Base-by-base conservation (phyloP, 2,329 filamentous ascomycete genomes). In the Colletotrichum cereale region DNA sequence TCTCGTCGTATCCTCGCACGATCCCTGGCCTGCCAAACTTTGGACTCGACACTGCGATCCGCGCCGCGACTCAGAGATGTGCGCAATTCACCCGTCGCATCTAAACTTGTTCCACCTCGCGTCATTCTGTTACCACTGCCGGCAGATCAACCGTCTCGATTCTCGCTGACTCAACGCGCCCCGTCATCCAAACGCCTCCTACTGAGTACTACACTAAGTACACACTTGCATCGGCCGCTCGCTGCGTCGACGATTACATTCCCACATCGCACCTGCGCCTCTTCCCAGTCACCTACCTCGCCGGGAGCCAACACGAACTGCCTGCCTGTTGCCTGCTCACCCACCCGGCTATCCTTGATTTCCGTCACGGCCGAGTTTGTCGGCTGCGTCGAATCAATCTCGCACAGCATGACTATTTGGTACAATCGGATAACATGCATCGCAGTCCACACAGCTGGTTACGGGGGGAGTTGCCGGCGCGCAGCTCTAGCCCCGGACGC, bases 401-500 rank as follows among this genome's bases (percentile, higher is more conserved):
- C 48, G 55, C 61, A 60, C 38, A 21, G 57, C 62, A 66, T 40
- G 57, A 24, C 36, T 14, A 34, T 8, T 34, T 34, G 31, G 31
- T 34, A 47, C 29, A 55, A 53, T 24, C 55, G 53, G 55, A 50
- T 47, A 55, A 29, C 36, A 24, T 65, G 36, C 47, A 21, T 48
- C n/a, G 26, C 62, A 56, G 34, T 48, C 67, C 56, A 62, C 56
- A n/a, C 29, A 29, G 42, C 42, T 61, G 42, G 42, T 29, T 44
- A n/a, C n/a, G n/a, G n/a, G n/a, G 26, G 48, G 60, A 62, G 62
- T 67, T 63, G 57, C 50, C 56, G n/a, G 58, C 67, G 56, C 62
- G 42, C 67, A 55, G 48, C 62, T 66, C 63, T 57, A 71, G 67
- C 50, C 63, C 63, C 50, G 56, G 63, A 62, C 53, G 21, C 65